Evolutionary conservation across 352 stramenopile species (phyloP).

Genomic region (Globisporangium abappressorium): DNA sequence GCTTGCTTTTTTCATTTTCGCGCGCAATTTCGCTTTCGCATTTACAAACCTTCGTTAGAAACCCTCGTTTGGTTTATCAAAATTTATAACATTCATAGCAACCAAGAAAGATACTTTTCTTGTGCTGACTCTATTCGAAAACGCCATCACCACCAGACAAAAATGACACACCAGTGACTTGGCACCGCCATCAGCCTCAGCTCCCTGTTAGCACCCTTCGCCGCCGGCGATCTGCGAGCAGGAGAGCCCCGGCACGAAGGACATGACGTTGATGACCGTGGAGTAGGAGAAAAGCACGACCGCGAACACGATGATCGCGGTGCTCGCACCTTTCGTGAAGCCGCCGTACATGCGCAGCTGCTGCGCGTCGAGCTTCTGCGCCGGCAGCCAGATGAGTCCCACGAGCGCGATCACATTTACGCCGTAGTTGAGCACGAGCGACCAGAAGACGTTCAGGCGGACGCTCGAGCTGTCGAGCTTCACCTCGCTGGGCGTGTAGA

Average conservation of each 20-base stretch:
- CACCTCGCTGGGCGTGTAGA: slow-evolving; percentile 11
- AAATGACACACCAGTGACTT: neutral
- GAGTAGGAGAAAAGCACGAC: slow-evolving; percentile 49
- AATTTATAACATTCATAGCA: neutral
- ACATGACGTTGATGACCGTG: slow-evolving; percentile 36
- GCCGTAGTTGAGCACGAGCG: slow-evolving; percentile 19
- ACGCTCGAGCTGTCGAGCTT: slow-evolving; percentile 11
- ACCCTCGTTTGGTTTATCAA: no score
- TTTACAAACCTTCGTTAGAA: no score
- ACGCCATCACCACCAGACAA: neutral
- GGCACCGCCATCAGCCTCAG: no score
- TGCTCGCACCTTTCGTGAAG: slow-evolving; percentile 51
- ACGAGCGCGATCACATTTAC: slow-evolving; percentile 14
- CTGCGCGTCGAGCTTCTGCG: slow-evolving; percentile 67
- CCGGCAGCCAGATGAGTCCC: slow-evolving; percentile 30
- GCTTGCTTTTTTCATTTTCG: neutral
- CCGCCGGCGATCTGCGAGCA: slow-evolving; percentile 38
- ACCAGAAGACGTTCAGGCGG: slow-evolving; percentile 14
- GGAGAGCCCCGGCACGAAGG: slow-evolving; percentile 28
- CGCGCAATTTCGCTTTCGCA: neutral
- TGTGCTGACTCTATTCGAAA: neutral
- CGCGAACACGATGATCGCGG: slow-evolving; percentile 32
- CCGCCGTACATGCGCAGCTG: slow-evolving; percentile 61
- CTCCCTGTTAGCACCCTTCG: slow-evolving; percentile 23
- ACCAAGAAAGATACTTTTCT: neutral